Percentiles rank a stretch among this genome's conserved stretches.
Evolutionary conservation across 2,329 filamentous ascomycete genomes (phyloP).

Genomic region (Arthroderma sp.): DNA sequence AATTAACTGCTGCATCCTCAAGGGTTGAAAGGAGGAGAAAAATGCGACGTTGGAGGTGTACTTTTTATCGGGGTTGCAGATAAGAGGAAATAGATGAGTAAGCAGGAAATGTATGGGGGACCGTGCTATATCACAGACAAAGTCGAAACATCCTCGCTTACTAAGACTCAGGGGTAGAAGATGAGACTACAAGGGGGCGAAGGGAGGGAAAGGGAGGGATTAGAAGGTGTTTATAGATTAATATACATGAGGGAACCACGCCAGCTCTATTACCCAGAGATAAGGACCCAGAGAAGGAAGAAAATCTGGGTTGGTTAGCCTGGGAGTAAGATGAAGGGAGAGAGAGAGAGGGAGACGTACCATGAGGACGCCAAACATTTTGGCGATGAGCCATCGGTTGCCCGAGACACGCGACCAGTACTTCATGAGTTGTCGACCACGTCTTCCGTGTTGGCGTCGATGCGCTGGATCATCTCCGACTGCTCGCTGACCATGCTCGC

Average conservation of each 20-base stretch:
- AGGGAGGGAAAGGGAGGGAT: not conserved
- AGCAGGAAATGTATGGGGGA: not conserved
- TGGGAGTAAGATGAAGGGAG: not conserved
- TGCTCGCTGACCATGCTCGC: constrained; percentile 96
- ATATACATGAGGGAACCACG: not conserved
- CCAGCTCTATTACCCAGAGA: constrained; percentile 11
- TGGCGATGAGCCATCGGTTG: constrained; percentile 88
- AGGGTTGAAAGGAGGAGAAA: not conserved
- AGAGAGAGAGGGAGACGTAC: constrained; percentile 20
- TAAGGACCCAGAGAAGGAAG: constrained; percentile 14
- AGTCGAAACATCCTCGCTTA: not conserved
- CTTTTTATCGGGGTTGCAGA: not conserved
- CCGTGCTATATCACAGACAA: not conserved
- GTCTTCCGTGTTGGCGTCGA: constrained; percentile 94
- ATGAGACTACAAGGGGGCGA: not conserved
- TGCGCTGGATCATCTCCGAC: constrained; percentile 92
- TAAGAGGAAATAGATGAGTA: not conserved
- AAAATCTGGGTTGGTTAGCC: constrained; percentile 10
- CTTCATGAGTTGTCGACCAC: constrained; percentile 96
- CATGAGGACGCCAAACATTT: constrained; percentile 75
- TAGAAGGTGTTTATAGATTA: not conserved
- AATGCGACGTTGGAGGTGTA: not conserved
- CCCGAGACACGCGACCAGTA: constrained; percentile 92
- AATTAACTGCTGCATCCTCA: not conserved
- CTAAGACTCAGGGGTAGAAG: not conserved